Conservation (phyloP, 371 early-diverging fungal genomes). For the Mucor mucedo region DNA sequence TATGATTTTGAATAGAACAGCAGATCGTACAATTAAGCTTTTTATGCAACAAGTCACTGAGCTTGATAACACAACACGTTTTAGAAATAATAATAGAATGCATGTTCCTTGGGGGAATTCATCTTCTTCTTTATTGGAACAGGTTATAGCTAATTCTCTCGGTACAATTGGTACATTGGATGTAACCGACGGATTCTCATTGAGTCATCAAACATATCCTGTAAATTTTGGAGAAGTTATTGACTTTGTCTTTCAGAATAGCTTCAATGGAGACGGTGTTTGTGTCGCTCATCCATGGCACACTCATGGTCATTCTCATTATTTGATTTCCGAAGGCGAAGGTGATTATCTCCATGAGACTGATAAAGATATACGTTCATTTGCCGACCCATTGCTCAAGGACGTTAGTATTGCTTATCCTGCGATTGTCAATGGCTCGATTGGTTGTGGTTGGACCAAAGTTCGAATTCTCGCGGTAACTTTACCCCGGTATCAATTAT, state of each 20-base stretch:
- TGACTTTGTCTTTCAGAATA: constrained; percentile 45
- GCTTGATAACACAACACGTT: constrained; percentile 28
- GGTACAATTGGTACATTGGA: not conserved
- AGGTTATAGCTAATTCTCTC: not conserved
- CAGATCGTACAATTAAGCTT: constrained; percentile 32
- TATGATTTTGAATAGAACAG: not conserved
- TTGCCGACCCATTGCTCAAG: constrained; percentile 29
- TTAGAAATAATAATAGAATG: constrained; percentile 21
- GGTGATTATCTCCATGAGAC: constrained; percentile 35
- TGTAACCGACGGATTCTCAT: constrained; percentile 27
- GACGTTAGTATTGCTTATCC: constrained; percentile 44
- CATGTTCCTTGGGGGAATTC: constrained; percentile 21
- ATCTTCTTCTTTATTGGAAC: constrained; percentile 14
- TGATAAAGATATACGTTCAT: constrained; percentile 31
- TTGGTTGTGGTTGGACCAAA: constrained; percentile 46
- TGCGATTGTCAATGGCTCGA: not conserved
- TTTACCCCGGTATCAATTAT: not conserved
- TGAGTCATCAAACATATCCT: constrained; percentile 33
- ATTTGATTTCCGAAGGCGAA: constrained; percentile 37
- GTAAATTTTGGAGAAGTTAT: constrained; percentile 29
- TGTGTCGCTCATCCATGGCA: constrained; percentile 53
- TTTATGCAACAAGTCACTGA: constrained; percentile 3
- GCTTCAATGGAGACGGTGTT: constrained; percentile 1
- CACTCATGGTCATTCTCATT: constrained; percentile 47
- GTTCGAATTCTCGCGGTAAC: constrained; percentile 37